Evolutionary conservation across 345 rosid species (phyloP).

Genomic region (Erucastrum elatum): DNA sequence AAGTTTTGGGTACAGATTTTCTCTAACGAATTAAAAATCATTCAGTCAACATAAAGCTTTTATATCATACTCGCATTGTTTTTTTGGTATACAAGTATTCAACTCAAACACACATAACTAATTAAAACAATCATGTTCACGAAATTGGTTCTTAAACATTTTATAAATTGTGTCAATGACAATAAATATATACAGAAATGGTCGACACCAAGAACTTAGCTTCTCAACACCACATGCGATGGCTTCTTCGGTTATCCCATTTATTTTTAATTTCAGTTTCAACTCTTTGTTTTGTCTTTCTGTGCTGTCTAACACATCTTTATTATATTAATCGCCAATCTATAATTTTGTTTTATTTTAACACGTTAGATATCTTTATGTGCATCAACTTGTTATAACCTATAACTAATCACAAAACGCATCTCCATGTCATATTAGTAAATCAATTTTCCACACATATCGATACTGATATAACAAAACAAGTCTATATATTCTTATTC

Average conservation of each 20-base stretch:
- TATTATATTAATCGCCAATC: not conserved
- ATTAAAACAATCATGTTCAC: not conserved
- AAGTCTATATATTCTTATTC: conserved; percentile 9
- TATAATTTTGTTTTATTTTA: not conserved
- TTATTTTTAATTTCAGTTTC: conserved; percentile 25
- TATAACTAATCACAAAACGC: not conserved
- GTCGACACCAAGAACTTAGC: not conserved
- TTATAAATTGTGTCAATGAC: not conserved
- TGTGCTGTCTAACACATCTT: conserved; percentile 28
- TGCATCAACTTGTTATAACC: conserved; percentile 24
- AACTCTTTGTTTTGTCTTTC: conserved; percentile 29
- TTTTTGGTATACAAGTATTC: not conserved
- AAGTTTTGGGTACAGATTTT: not conserved
- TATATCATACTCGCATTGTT: not conserved
- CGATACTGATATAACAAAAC: conserved; percentile 4
- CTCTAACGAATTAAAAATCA: not conserved
- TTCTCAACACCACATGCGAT: not conserved
- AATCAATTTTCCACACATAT: not conserved
- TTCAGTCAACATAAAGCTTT: not conserved
- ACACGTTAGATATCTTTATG: not conserved
- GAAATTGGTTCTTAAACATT: not conserved
- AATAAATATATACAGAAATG: not conserved
- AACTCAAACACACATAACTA: not conserved
- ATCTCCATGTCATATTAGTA: conserved; percentile 1
- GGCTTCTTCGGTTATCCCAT: conserved; percentile 20